phyloP scores from a whole-genome alignment of 2,329 filamentous ascomycete species.

The Waltergamsia citrina region DNA sequence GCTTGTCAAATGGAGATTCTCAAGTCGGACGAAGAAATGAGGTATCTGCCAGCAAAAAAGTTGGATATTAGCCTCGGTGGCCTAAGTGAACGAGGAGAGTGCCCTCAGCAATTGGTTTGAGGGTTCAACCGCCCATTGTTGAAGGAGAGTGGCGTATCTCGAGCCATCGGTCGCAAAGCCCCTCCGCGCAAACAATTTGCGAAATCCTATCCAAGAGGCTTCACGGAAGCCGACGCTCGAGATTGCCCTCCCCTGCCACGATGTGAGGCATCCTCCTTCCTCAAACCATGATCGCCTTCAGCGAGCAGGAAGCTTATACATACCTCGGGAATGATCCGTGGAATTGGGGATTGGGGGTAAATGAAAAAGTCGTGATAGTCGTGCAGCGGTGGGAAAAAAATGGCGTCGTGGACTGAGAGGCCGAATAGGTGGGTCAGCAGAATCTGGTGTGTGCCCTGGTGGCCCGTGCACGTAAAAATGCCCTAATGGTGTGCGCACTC shows the following conservation, averaged over 20 bases:
- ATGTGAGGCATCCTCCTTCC: slow-evolving; percentile 32
- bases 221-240: slow-evolving; percentile 15
- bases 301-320: slow-evolving; percentile 19
- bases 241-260: slow-evolving; percentile 57
- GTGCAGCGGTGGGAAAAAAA: slow-evolving; percentile 3
- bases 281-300: slow-evolving; percentile 19
- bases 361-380: slow-evolving; percentile 7
- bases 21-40: slow-evolving; percentile 57
- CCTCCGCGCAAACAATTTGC: too few species aligned
- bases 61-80: slow-evolving; percentile 51
- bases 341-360: slow-evolving; percentile 8
- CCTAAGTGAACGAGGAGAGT: slow-evolving; percentile 61
- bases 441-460: slow-evolving; percentile 24
- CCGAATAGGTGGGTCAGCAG: background rate
- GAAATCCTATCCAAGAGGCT: too few species aligned
- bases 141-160: slow-evolving; percentile 56
- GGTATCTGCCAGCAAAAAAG: slow-evolving; percentile 45
- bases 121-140: slow-evolving; percentile 64
- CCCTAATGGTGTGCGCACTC: slow-evolving; percentile 28
- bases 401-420: background rate
- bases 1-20: slow-evolving; percentile 62
- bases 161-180: slow-evolving; percentile 8
- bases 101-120: slow-evolving; percentile 46
- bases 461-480: slow-evolving; percentile 33
- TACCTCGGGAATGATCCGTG: slow-evolving; percentile 30